These are phyloP conservation scores for Sherardia arvensis DNA, from an alignment of 257 asterid species.

Conservation along the genomic window DNA sequence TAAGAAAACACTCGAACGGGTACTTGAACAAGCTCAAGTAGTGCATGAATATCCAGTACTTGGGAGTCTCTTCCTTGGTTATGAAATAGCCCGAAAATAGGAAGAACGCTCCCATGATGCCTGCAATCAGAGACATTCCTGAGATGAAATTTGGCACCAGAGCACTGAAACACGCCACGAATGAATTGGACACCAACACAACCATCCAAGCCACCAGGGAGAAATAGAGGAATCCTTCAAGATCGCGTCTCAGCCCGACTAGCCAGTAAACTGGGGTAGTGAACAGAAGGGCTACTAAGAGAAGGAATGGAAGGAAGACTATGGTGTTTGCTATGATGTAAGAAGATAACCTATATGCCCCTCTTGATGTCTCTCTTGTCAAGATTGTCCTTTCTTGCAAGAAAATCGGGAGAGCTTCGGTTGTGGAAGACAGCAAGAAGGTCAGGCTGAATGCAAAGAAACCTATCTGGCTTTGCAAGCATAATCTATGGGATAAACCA, in stretches of 20 bases:
- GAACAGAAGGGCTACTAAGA: conserved; percentile 45
- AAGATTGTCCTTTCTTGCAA: conserved; percentile 58
- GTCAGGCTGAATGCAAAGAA: conserved; percentile 71
- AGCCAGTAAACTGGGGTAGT: conserved; percentile 58
- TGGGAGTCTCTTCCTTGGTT: conserved; percentile 47
- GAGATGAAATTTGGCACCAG: conserved; percentile 50
- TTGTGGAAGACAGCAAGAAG: conserved; percentile 64
- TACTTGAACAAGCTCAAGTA: conserved; percentile 67
- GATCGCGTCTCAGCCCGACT: conserved; percentile 42
- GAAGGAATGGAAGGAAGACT: conserved; percentile 63
- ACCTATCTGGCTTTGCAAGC: conserved; percentile 51
- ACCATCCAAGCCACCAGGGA: conserved; percentile 55
- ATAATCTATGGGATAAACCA: conserved; percentile 18
- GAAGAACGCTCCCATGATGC: conserved; percentile 56
- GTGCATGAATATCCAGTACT: conserved; percentile 56
- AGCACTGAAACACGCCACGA: conserved; percentile 57
- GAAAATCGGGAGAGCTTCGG: conserved; percentile 82
- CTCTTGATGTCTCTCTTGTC: conserved; percentile 58
- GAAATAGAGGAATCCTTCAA: conserved; percentile 43
- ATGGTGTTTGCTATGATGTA: conserved; percentile 52
- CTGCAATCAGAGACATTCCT: conserved; percentile 53
- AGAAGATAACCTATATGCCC: conserved; percentile 69
- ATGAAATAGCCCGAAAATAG: conserved; percentile 78
- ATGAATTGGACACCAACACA: conserved; percentile 53
- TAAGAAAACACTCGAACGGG: conserved; percentile 70